Percentiles rank a stretch among this genome's conserved stretches.
Conservation (phyloP, 495 filamentous ascomycete genomes). For the Sphaerosporella brunnea region DNA sequence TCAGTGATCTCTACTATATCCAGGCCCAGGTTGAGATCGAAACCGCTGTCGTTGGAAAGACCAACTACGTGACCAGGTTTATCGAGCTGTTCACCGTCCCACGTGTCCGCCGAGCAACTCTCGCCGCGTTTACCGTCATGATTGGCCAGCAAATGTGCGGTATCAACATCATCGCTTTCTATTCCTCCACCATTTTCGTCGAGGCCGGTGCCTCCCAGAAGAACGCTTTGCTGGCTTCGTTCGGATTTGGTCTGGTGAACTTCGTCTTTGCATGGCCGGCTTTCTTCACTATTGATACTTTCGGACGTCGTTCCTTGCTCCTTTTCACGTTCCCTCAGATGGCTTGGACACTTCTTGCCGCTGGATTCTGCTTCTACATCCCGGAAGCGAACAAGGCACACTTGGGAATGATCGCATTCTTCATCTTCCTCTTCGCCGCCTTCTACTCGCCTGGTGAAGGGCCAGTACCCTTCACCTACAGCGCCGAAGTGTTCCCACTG, state of each 20-base stretch:
- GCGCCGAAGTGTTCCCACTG: constrained; percentile 61
- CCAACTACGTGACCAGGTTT: constrained; percentile 31
- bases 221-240: constrained; percentile 50
- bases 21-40: constrained; percentile 52
- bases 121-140: constrained; percentile 60
- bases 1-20: constrained; percentile 58
- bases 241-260: constrained; percentile 50
- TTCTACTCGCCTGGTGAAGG: constrained; percentile 69
- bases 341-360: constrained; percentile 35
- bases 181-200: constrained; percentile 55
- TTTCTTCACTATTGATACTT: constrained; percentile 50
- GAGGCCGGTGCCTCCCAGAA: constrained; percentile 41
- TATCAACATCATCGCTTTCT: constrained; percentile 54
- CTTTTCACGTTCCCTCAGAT: constrained; percentile 49
- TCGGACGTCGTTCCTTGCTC: constrained; percentile 43
- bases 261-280: constrained; percentile 51
- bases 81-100: constrained; percentile 56
- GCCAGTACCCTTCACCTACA: constrained; percentile 68
- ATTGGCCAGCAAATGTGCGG: constrained; percentile 45
- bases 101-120: constrained; percentile 54
- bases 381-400: constrained; percentile 32
- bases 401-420: constrained; percentile 46
- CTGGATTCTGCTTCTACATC: constrained; percentile 43
- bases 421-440: constrained; percentile 47
- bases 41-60: constrained; percentile 47